A percentile compares a stretch with the other conserved stretches of the same genome.
These are phyloP conservation scores for Styphnolobium japonicum DNA, from an alignment of 306 rosid species.

Conservation along the genomic window DNA sequence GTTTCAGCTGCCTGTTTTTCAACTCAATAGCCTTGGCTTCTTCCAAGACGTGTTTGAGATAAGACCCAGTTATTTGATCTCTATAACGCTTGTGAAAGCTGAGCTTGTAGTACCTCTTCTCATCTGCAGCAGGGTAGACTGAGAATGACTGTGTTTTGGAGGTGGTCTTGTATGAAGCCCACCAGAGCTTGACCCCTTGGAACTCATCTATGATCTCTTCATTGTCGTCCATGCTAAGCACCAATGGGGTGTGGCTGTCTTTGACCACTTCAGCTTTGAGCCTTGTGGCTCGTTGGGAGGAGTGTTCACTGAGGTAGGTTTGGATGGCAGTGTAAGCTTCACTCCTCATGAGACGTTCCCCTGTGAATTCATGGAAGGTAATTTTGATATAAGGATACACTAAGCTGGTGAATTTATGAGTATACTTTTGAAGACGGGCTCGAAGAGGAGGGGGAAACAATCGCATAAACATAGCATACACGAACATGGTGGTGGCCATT, in stretches of 20 bases:
- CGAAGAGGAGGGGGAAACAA: constrained; percentile 36
- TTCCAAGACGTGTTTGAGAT: constrained; percentile 34
- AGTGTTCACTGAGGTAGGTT: constrained; percentile 37
- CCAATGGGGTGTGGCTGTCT: constrained; percentile 22
- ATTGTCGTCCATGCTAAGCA: constrained; percentile 44
- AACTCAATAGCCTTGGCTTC: constrained; percentile 30
- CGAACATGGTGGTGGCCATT: constrained; percentile 38
- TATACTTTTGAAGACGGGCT: not conserved
- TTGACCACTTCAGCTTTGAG: constrained; percentile 43
- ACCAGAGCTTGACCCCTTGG: constrained; percentile 39
- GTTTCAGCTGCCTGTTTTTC: constrained; percentile 36
- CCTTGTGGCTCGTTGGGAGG: constrained; percentile 25
- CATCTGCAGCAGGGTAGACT: constrained; percentile 17
- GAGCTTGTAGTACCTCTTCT: constrained; percentile 30
- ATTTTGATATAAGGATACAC: constrained; percentile 29
- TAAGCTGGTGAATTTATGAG: not conserved
- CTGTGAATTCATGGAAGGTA: constrained; percentile 31
- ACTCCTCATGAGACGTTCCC: constrained; percentile 22
- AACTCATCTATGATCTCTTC: constrained; percentile 47
- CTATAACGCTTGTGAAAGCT: constrained; percentile 35
- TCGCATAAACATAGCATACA: constrained; percentile 18
- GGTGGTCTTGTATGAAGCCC: constrained; percentile 16
- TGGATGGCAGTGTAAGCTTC: constrained; percentile 39
- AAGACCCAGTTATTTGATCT: constrained; percentile 11
- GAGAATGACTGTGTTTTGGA: not conserved